Evolutionary conservation across 495 filamentous ascomycete genomes (phyloP), one percentile per base, ranked within the genome.

Genomic region (Tuber calosporum): DNA sequence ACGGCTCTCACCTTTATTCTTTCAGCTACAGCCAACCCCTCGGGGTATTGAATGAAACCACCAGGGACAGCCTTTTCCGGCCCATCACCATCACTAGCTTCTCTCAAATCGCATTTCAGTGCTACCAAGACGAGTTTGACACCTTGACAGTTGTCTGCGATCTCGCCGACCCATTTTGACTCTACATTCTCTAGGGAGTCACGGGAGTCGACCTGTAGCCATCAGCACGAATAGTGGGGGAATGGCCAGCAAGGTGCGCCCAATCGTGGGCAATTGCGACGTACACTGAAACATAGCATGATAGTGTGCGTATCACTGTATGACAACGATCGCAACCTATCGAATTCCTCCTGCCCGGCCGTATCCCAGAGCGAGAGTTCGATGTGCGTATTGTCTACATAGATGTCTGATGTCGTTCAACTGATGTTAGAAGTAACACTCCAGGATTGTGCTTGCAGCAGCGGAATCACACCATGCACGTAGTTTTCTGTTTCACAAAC

Each of bases 351-450:
- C 85, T 99, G 95, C 22, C 95, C 95, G 40, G 95, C 95, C 0
- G 95, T 99, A 84, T 99, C 95, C 95, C 95, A 99, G 73, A 99
- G 87, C 67, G 93, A 97, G 73, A 99, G 86, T 83, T 99, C 95
- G 83, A 99, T 96, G 84, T 98, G 95, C 69, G 91, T 90, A 83
- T 89, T 92, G 82, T 99, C 95, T 83, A 99, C 95, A 84, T 95
- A 99, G 82, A 99, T 96, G 84, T 99, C 95, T 96, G 75, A 62
- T 30, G 53, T 30, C 26, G 53, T 53, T 79, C 43, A 75, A 66
- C 67, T 67, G 8, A 40, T 19, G 68, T 41, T 40, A 43, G 68
- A 72, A 22, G 39, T 66, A 71, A 38, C 30, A 15, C 68, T 11
- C 30, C 38, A 77, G 53, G 53, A 11, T 62, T 82, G 69, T 79